Evolutionary conservation across 306 rosid species (phyloP), one percentile per base, ranked within the genome.

Genomic region (Acacia melanoxylon): DNA sequence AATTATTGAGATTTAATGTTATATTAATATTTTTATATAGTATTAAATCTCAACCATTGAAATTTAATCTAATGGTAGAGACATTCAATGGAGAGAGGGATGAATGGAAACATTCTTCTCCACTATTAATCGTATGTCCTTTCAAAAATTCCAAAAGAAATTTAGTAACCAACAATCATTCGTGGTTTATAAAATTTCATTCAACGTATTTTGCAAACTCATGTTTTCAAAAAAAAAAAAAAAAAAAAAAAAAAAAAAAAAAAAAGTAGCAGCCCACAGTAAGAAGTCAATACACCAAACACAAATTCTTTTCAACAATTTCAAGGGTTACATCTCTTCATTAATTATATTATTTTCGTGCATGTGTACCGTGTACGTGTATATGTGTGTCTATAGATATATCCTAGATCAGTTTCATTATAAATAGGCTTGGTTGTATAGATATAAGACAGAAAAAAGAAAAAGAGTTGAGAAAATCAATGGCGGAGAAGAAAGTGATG

Each of bases 401-500:
- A 58, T 58, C 29, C 31, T 25, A 11, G 8, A 61, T 61, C 8
- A 24, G 1, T 25, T 12, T 62, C 37, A 27, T 62, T 62, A 61
- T 61, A 61, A 12, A 61, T 61, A 61, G 25, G 27, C 8, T 56
- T 24, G 14, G 16, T 48, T 61, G 25, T 25, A 24, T 12, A 24
- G 8, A 49, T 49, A 51, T 0, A 24, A 22, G 31, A 58, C 52
- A 48, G 65, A 58, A 24, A 22, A 22, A 29, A 58, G 29, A 22
- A 2, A 22, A 27, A 25, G 31, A n/a, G 31, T 24, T 9, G 16
- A 22, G 35, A 24, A 25, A 62, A 12, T 62, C 58, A 72, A 72
- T 81, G 84, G 72, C 58, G 42, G 84, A 84, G n/a, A 86, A 77
- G 68, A 33, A n/a, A 74, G 83, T 81, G 14, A 84, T 81, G 85